Conservation (phyloP, 2,329 filamentous ascomycete genomes). For the Sarocladium brachiariae region DNA sequence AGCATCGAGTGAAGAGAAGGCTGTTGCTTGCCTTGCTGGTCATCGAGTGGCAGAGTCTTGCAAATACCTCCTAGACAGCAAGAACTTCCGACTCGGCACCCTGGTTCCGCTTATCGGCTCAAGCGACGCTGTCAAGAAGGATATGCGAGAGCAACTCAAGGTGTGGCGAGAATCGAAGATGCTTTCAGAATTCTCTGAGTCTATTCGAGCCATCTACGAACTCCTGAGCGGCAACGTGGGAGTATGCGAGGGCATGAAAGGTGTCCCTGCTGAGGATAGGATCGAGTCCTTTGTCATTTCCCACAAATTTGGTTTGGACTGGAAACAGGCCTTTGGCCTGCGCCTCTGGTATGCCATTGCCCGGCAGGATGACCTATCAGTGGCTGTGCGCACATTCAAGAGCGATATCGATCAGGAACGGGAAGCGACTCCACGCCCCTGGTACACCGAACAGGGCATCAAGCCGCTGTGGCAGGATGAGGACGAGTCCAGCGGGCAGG, state of each 20-base stretch:
- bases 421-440: conserved; percentile 67
- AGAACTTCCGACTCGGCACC: conserved; percentile 78
- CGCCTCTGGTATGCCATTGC: conserved; percentile 81
- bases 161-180: conserved; percentile 80
- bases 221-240: conserved; percentile 84
- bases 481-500: conserved; percentile 55
- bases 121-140: conserved; percentile 60
- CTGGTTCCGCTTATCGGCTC: conserved; percentile 76
- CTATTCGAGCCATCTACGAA: conserved; percentile 82
- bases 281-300: conserved; percentile 75
- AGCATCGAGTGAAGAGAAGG: conserved; percentile 69
- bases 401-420: conserved; percentile 64
- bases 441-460: conserved; percentile 57
- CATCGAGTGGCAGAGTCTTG: conserved; percentile 80
- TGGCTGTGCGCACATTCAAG: conserved; percentile 66
- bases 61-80: conserved; percentile 65
- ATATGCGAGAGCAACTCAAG: conserved; percentile 73
- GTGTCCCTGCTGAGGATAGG: conserved; percentile 70
- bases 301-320: conserved; percentile 77
- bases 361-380: conserved; percentile 59
- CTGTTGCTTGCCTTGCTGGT: conserved; percentile 70
- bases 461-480: conserved; percentile 54
- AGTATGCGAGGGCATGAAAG: conserved; percentile 69
- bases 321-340: conserved; percentile 88
- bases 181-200: conserved; percentile 78